Conservation (phyloP, 139 green algal species). For the Monoraphidium neglectum region DNA sequence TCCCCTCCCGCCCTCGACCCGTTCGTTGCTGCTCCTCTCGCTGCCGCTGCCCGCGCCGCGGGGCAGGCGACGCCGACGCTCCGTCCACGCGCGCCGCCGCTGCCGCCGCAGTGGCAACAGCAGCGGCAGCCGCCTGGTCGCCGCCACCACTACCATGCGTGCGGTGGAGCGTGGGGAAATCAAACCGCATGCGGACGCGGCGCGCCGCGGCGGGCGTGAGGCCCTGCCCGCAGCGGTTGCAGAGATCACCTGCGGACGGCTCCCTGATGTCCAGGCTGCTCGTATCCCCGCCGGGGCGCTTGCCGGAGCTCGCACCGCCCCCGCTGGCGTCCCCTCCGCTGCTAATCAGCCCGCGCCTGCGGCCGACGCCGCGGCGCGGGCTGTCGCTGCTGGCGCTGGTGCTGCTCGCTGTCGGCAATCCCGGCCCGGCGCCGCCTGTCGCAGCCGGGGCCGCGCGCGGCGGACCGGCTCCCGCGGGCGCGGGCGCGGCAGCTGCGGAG, state of each 20-base stretch:
- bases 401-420: too few relatives aligned
- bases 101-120: neutral
- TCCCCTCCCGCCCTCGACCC: neutral
- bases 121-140: neutral
- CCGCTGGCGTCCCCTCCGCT: too few relatives aligned
- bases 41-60: neutral
- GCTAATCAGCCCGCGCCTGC: neutral
- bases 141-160: neutral
- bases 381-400: too few relatives aligned
- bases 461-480: too few relatives aligned
- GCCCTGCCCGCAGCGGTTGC: neutral
- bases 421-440: too few relatives aligned
- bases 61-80: neutral
- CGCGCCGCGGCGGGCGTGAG: neutral
- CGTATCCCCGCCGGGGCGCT: too few relatives aligned
- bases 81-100: neutral
- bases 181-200: neutral
- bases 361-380: neutral
- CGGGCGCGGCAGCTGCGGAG: too few relatives aligned
- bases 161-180: neutral
- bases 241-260: too few relatives aligned
- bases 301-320: too few relatives aligned
- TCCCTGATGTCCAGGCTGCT: too few relatives aligned
- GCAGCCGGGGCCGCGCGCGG: too few relatives aligned
- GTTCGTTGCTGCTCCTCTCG: neutral